phyloP scores from a whole-genome alignment of 495 filamentous ascomycete species.

The Cercophora scortea region DNA sequence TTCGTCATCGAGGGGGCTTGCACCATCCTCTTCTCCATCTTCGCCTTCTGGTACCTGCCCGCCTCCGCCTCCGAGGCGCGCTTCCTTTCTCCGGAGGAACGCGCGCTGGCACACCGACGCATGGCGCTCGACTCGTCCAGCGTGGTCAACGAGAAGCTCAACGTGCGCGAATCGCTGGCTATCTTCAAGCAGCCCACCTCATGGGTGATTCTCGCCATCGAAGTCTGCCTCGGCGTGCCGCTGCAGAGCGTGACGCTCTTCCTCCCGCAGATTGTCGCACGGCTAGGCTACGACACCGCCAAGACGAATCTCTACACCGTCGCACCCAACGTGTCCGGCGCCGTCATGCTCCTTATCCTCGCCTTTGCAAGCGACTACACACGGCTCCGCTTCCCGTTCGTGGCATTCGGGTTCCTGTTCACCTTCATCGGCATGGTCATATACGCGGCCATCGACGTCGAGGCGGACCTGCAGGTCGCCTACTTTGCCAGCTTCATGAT shows the following conservation, averaged over 20 bases:
- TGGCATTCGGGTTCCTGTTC: conserved; percentile 63
- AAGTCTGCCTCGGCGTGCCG: conserved; percentile 70
- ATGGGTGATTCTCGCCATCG: conserved; percentile 58
- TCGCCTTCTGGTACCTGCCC: conserved; percentile 68
- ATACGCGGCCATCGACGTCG: conserved; percentile 61
- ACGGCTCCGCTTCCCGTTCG: conserved; percentile 64
- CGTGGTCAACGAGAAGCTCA: conserved; percentile 63
- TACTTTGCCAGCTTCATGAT: conserved; percentile 82
- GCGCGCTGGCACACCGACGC: conserved; percentile 60
- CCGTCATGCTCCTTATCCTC: conserved; percentile 59
- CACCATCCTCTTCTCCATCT: conserved; percentile 56
- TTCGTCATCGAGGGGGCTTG: conserved; percentile 63
- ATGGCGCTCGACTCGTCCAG: conserved; percentile 69
- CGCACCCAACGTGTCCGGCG: conserved; percentile 62
- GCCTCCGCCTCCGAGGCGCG: conserved; percentile 51
- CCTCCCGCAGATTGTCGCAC: conserved; percentile 62
- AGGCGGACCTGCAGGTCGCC: conserved; percentile 50
- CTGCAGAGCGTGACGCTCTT: conserved; percentile 65
- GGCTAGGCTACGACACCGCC: conserved; percentile 54
- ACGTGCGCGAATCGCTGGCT: conserved; percentile 52
- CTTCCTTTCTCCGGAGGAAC: conserved; percentile 60
- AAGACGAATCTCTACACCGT: conserved; percentile 75
- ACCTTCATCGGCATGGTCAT: conserved; percentile 72
- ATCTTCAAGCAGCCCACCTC: conserved; percentile 57
- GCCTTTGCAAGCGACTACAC: conserved; percentile 59